Percentiles rank a stretch among this genome's conserved stretches.
These are phyloP conservation scores for Salvia hispanica DNA, from an alignment of 257 asterid genomes.

Conservation along the genomic window DNA sequence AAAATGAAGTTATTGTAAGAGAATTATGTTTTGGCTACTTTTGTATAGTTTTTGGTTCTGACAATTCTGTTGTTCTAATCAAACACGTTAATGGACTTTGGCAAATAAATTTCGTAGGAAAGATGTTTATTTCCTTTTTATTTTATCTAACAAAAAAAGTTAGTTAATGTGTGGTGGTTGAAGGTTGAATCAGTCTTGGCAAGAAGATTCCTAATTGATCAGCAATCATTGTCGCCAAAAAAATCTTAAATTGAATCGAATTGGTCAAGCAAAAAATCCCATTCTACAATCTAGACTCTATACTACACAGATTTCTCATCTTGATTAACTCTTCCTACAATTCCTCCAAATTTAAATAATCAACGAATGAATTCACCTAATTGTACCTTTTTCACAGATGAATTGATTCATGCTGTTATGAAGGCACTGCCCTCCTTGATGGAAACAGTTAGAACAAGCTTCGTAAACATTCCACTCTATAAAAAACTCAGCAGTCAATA, in stretches of 20 bases:
- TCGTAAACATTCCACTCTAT: neutral
- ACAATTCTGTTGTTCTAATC: conserved; percentile 19
- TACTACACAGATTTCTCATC: too few species aligned
- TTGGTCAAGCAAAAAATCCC: too few species aligned
- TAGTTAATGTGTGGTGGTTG: neutral
- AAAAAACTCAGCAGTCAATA: neutral
- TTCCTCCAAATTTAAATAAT: neutral
- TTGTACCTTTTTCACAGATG: neutral
- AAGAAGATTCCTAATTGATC: conserved; percentile 18
- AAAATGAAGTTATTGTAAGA: neutral
- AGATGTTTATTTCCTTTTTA: neutral
- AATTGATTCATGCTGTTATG: neutral
- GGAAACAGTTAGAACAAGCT: neutral
- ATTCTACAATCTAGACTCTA: too few species aligned
- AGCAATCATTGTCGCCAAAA: neutral
- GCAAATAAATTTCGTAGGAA: conserved; percentile 28
- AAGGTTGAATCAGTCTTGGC: conserved; percentile 37
- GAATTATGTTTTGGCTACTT: neutral
- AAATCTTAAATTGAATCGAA: too few species aligned
- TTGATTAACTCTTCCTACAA: too few species aligned
- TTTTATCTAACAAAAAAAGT: too few species aligned
- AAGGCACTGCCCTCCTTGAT: conserved; percentile 1
- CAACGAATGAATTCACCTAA: neutral
- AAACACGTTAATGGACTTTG: conserved; percentile 36
- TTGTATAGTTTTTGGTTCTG: neutral